Percentiles rank a stretch among this genome's conserved stretches.
These are phyloP conservation scores for Zymoseptoria ardabiliae DNA, from an alignment of 2,329 filamentous ascomycete genomes.

Conservation along the genomic window DNA sequence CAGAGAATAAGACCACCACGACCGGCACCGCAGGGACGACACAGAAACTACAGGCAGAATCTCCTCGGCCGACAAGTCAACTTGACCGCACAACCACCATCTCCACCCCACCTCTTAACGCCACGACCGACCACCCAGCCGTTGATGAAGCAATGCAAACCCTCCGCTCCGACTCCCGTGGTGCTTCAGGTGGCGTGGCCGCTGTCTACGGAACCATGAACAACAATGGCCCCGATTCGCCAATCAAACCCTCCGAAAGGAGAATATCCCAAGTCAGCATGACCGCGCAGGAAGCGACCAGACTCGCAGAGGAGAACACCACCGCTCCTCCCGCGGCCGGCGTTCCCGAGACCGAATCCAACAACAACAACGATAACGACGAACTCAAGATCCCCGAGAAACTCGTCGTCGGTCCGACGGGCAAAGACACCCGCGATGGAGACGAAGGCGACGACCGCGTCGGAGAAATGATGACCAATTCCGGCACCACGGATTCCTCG, in stretches of 20 bases:
- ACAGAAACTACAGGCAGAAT: neutral
- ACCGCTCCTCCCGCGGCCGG: slow-evolving; percentile 1
- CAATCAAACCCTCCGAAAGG: neutral
- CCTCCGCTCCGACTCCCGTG: slow-evolving; percentile 25
- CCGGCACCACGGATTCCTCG: neutral
- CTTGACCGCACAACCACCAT: neutral
- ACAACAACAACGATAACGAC: neutral
- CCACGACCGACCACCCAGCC: slow-evolving; percentile 2
- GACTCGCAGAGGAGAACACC: slow-evolving; percentile 19
- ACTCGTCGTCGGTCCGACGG: slow-evolving; percentile 5
- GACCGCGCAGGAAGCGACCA: slow-evolving; percentile 20
- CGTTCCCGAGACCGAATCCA: neutral
- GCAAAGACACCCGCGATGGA: neutral
- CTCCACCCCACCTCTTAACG: neutral
- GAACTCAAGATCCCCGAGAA: slow-evolving; percentile 15
- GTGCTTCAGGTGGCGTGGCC: slow-evolving; percentile 59
- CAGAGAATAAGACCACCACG: slow-evolving; percentile 30
- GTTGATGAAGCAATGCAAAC: slow-evolving; percentile 10
- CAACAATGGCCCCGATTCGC: neutral
- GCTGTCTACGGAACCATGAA: slow-evolving; percentile 44
- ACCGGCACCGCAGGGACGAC: slow-evolving; percentile 4
- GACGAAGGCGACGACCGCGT: slow-evolving; percentile 14
- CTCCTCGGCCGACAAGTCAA: neutral
- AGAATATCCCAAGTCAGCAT: slow-evolving; percentile 11
- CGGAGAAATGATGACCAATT: slow-evolving; percentile 7